phyloP scores from a whole-genome alignment of 257 asterid species.

The Fraxinus anomala region DNA sequence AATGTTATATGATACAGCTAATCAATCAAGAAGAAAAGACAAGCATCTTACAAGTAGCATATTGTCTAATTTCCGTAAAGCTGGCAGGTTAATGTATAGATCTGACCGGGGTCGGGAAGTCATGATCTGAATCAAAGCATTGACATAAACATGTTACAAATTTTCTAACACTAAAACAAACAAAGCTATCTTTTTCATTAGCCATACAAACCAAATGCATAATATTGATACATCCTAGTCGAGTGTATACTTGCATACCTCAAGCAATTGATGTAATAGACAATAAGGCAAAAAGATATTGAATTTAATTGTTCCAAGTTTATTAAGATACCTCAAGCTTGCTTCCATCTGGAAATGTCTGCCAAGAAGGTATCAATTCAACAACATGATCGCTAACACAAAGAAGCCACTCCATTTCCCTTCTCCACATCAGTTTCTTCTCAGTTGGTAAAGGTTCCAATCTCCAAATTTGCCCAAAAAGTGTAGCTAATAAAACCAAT shows the following conservation, averaged over 20 bases:
- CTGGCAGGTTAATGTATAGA: conserved; percentile 75
- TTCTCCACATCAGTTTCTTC: conserved; percentile 75
- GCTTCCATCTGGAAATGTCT: conserved; percentile 80
- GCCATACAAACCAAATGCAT: background rate
- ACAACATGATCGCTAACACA: conserved; percentile 80
- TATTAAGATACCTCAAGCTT: conserved; percentile 58
- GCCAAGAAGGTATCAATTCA: conserved; percentile 72
- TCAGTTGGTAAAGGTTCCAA: conserved; percentile 63
- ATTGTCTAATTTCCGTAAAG: conserved; percentile 75
- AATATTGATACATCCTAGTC: background rate
- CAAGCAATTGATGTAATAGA: too few species aligned
- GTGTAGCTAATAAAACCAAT: conserved; percentile 49
- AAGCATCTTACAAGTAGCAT: conserved; percentile 72
- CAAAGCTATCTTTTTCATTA: background rate
- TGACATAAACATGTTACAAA: background rate
- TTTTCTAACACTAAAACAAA: background rate
- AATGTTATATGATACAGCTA: background rate
- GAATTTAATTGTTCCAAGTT: background rate
- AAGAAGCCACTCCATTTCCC: conserved; percentile 86
- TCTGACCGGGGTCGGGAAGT: conserved; percentile 71
- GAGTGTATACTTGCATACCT: background rate
- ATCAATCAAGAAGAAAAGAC: background rate
- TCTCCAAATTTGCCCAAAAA: conserved; percentile 90
- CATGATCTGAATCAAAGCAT: conserved; percentile 59
- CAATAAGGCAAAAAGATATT: too few species aligned